Conservation (phyloP, 768 basidiomycete genomes). For the Dentipellis sp. region DNA sequence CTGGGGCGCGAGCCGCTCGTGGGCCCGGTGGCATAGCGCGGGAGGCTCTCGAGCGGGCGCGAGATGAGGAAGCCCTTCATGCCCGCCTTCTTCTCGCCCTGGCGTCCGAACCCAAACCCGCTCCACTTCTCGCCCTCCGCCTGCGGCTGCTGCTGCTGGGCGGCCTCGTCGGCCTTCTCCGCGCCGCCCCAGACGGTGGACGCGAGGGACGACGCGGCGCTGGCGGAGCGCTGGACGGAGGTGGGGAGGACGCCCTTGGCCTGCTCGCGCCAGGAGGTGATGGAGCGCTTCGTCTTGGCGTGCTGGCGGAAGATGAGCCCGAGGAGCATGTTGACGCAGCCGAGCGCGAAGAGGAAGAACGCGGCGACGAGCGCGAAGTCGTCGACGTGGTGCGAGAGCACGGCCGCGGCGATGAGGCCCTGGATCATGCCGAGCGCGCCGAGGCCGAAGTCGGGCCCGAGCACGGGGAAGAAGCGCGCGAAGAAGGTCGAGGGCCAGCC, state of each 20-base stretch:
- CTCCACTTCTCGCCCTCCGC: conserved; percentile 14
- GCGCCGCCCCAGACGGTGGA: conserved; percentile 6
- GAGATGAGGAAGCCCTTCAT: conserved; percentile 35
- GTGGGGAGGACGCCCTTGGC: conserved; percentile 49
- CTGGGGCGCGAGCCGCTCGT: too few relatives aligned
- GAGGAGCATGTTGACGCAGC: conserved; percentile 74
- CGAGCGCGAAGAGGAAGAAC: conserved; percentile 77
- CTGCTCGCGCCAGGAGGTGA: conserved; percentile 58
- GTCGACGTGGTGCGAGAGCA: conserved; percentile 69
- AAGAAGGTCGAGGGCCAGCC: conserved; percentile 78
- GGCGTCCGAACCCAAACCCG: conserved; percentile 72
- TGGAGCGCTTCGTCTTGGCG: conserved; percentile 56
- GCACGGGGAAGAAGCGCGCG: conserved; percentile 75
- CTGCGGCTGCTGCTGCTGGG: background rate
- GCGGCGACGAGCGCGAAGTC: conserved; percentile 78
- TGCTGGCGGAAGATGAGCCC: conserved; percentile 71
- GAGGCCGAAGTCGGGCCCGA: conserved; percentile 77
- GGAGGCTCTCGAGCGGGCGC: conserved; percentile 9
- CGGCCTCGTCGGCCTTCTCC: too few relatives aligned
- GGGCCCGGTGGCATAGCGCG: conserved; percentile 4
- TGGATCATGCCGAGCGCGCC: conserved; percentile 85
- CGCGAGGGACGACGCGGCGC: conserved; percentile 2
- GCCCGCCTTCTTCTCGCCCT: conserved; percentile 66
- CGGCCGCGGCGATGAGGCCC: conserved; percentile 69
- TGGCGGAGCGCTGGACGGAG: conserved; percentile 14